phyloP scores from a whole-genome alignment of 495 filamentous ascomycete species.

The Lindgomyces ingoldianus region DNA sequence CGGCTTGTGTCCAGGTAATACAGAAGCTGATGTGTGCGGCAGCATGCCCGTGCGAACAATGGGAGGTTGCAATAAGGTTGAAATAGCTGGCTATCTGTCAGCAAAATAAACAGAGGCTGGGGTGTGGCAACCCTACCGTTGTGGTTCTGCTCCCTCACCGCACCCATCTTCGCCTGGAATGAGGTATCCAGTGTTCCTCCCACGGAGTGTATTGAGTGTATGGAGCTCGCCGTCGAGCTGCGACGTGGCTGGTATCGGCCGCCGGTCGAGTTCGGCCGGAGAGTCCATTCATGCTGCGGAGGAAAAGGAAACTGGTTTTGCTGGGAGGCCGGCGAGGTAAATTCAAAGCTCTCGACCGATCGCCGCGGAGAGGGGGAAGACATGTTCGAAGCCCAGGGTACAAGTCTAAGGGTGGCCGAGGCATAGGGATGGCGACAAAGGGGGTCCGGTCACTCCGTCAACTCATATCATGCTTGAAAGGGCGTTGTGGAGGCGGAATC shows the following conservation, averaged over 20 bases:
- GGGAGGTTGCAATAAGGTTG: conserved; percentile 85
- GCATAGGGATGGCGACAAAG: conserved; percentile 31
- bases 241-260: conserved; percentile 58
- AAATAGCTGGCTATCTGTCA: conserved; percentile 66
- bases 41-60: conserved; percentile 84
- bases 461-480: conserved; percentile 24
- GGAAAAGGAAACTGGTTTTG: conserved; percentile 45
- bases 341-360: conserved; percentile 39
- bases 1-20: conserved; percentile 69
- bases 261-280: conserved; percentile 44
- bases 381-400: conserved; percentile 35
- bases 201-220: conserved; percentile 75
- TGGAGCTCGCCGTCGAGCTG: conserved; percentile 84
- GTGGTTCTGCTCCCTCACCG: conserved; percentile 73
- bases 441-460: conserved; percentile 3
- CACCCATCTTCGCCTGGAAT: conserved; percentile 53
- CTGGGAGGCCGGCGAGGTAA: conserved; percentile 37
- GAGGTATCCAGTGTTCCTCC: conserved; percentile 66
- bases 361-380: conserved; percentile 40
- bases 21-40: conserved; percentile 67
- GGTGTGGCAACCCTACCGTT: conserved; percentile 60
- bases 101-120: not conserved
- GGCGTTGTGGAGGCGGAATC: conserved; percentile 23
- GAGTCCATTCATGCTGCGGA: conserved; percentile 34
- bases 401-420: conserved; percentile 22